phyloP scores from a whole-genome alignment of 352 stramenopile species.

The Phytophthora aleatoria region DNA sequence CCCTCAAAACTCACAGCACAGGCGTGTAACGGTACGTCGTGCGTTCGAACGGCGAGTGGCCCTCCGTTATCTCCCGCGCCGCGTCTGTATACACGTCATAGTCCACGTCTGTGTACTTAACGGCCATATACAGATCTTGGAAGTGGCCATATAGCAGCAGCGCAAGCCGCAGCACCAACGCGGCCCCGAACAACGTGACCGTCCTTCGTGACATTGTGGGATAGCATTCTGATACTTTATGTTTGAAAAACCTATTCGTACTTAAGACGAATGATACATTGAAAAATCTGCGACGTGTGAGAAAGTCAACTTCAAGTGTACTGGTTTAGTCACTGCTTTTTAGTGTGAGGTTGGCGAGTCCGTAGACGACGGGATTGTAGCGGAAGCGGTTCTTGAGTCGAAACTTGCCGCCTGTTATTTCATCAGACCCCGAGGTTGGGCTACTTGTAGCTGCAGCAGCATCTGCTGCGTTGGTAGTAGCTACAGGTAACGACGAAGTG shows the following conservation, averaged over 20 bases:
- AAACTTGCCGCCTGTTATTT: constrained; percentile 18
- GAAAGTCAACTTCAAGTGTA: constrained; percentile 11
- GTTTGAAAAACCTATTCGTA: constrained; percentile 7
- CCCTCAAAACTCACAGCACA: constrained; percentile 77
- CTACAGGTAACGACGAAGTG: constrained; percentile 1
- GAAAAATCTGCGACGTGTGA: constrained; percentile 24
- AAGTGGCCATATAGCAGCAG: constrained; percentile 76
- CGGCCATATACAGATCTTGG: constrained; percentile 75
- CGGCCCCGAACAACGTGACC: constrained; percentile 47
- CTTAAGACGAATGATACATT: constrained; percentile 10
- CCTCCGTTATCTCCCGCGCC: constrained; percentile 86
- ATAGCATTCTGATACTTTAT: constrained; percentile 1
- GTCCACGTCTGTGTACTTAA: constrained; percentile 99
- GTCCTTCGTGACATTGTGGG: constrained; percentile 28
- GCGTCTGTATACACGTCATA: constrained; percentile 99
- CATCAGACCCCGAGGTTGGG: not conserved
- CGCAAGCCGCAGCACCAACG: constrained; percentile 61
- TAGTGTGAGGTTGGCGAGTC: constrained; percentile 57
- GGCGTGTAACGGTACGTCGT: constrained; percentile 99
- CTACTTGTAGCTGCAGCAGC: not conserved
- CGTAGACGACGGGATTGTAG: constrained; percentile 76
- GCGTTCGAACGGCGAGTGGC: constrained; percentile 94
- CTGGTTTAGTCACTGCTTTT: constrained; percentile 43
- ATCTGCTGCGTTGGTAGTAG: constrained; percentile 2
- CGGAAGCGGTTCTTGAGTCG: constrained; percentile 75